Conservation (phyloP, 805 yeast genomes). For the Candida peoriensis region DNA sequence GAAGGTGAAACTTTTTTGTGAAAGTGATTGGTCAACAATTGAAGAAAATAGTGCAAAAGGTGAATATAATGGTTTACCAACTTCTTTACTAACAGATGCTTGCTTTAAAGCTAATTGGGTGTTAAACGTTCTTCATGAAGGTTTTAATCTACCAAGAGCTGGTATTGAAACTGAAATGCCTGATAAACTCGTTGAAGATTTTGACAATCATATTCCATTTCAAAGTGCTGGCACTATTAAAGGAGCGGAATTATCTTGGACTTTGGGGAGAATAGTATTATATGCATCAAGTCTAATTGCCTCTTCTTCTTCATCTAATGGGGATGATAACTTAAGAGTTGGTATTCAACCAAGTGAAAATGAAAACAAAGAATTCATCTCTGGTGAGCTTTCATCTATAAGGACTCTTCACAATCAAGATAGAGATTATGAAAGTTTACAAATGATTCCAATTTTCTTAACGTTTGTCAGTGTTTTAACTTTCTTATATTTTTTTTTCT, state of each 20-base stretch:
- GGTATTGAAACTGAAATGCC: conserved; percentile 43
- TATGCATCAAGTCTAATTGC: conserved; percentile 60
- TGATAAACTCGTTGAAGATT: conserved; percentile 16
- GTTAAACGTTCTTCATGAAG: conserved; percentile 82
- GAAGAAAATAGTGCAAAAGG: conserved; percentile 46
- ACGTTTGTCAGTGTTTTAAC: conserved; percentile 3
- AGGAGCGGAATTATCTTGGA: conserved; percentile 92
- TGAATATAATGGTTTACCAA: conserved; percentile 50
- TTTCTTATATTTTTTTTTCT: conserved; percentile 9
- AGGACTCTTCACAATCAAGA: conserved; percentile 3
- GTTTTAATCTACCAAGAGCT: conserved; percentile 78
- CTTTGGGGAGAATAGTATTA: conserved; percentile 79
- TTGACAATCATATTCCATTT: conserved; percentile 51
- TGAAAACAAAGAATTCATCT: conserved; percentile 17
- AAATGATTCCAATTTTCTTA: conserved; percentile 8
- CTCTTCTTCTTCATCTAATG: conserved; percentile 4
- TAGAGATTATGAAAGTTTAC: conserved; percentile 4
- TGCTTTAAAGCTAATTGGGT: conserved; percentile 98
- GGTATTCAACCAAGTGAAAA: conserved; percentile 24
- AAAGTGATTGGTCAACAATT: conserved; percentile 63
- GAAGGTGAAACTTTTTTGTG: conserved; percentile 69
- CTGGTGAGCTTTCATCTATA: conserved; percentile 13
- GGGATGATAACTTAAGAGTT: conserved; percentile 9
- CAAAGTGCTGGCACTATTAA: conserved; percentile 76
- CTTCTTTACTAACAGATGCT: conserved; percentile 59